Evolutionary conservation across 192 early-diverging fungal species (phyloP).

Genomic region (Phlyctochytrium arcticum): DNA sequence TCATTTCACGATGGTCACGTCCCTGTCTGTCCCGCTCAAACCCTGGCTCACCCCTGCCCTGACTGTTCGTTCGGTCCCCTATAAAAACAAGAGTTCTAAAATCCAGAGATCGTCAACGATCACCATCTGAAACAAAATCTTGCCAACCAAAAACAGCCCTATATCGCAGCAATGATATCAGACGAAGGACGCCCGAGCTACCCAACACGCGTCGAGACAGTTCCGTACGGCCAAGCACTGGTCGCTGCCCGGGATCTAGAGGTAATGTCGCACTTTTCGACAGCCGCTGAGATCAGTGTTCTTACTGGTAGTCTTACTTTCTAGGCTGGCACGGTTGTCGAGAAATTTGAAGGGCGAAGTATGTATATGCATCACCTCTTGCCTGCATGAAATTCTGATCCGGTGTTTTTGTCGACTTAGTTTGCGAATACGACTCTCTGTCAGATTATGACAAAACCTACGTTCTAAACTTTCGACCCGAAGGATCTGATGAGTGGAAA

Average conservation of each 20-base stretch:
- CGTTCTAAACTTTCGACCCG: constrained; percentile 27
- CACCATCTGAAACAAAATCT: background rate
- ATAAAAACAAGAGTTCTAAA: no score
- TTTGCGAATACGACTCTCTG: constrained; percentile 28
- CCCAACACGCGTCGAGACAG: constrained; percentile 12
- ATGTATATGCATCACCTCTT: background rate
- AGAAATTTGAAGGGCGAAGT: constrained; percentile 33
- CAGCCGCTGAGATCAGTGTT: background rate
- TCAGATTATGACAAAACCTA: constrained; percentile 35
- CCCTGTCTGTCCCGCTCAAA: no score
- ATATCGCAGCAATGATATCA: background rate
- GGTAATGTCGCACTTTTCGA: background rate
- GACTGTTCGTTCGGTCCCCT: no score
- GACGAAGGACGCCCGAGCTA: constrained; percentile 4
- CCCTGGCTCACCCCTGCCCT: no score
- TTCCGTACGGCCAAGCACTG: constrained; percentile 27
- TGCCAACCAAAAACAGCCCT: no score
- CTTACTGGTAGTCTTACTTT: background rate
- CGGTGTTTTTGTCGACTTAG: background rate
- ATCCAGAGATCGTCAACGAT: no score
- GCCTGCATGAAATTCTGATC: background rate
- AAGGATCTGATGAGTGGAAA: constrained; percentile 30
- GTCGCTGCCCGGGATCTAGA: constrained; percentile 24
- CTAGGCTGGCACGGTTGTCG: constrained; percentile 33
- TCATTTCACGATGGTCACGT: no score